Percentiles rank a stretch among this genome's conserved stretches.
Evolutionary conservation across 306 rosid species (phyloP).

Genomic region (Castanopsis chinensis): DNA sequence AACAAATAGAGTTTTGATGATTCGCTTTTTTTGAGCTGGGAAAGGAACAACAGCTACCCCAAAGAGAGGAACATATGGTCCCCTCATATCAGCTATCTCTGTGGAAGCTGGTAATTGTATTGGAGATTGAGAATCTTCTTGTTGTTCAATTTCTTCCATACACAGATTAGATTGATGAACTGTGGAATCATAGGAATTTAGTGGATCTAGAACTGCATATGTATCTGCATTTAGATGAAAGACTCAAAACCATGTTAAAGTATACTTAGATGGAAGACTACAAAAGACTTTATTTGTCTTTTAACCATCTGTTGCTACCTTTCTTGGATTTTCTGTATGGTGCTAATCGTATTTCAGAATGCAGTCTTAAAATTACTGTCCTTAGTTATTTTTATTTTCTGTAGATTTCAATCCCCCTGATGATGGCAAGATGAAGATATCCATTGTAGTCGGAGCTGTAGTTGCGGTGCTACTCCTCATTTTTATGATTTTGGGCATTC

Average conservation of each 20-base stretch:
- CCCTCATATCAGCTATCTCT: slow-evolving; percentile 66
- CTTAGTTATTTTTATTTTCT: neutral
- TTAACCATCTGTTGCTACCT: no score
- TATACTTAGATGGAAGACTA: no score
- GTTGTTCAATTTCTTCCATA: neutral
- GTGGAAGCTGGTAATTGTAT: slow-evolving; percentile 44
- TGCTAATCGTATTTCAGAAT: neutral
- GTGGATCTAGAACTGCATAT: neutral
- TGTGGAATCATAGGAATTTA: no score
- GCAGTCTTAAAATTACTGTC: neutral
- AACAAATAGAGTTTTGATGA: slow-evolving; percentile 29
- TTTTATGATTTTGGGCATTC: slow-evolving; percentile 6
- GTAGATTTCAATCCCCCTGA: slow-evolving; percentile 19
- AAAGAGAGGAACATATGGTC: slow-evolving; percentile 47
- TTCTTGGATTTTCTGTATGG: no score
- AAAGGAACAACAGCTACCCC: slow-evolving; percentile 62
- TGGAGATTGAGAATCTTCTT: no score
- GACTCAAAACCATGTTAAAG: no score
- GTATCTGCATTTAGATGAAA: no score
- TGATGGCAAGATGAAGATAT: neutral
- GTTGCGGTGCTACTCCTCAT: neutral
- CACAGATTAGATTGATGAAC: neutral
- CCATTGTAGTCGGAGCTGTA: slow-evolving; percentile 1
- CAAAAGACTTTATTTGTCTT: no score
- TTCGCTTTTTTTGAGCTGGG: slow-evolving; percentile 66